Evolutionary conservation across 352 stramenopile species (phyloP), one percentile per base, ranked within the genome.

Genomic region (Phytophthora crassamura): DNA sequence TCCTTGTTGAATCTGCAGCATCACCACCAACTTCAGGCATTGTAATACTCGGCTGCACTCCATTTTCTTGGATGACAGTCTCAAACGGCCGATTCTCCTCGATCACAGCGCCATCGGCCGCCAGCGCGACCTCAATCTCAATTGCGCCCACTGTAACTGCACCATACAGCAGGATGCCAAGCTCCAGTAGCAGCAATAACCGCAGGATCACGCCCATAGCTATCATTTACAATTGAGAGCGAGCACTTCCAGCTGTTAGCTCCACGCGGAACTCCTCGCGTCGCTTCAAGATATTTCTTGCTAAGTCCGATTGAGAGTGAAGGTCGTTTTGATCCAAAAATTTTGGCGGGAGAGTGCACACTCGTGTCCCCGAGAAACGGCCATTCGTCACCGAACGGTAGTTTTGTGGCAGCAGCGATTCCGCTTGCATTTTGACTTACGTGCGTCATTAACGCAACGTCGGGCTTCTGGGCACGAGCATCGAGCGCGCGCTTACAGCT

Each of bases 301-400:
- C 48, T 57, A 63, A 68, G 43, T 68, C 43, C 52, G 52, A 22
- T 6, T 30, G 5, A 5, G 60, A 64, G 32, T 64, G 60, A 40
- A 58, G 60, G 42, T 68, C 42, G 18, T 3, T 40, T 53, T 22
- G 16, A 49, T 14, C 34, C 34, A 56, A 57, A 57, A 46, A 11
- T 54, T 54, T 64, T 65, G 62, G 55, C 40, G 56, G 63, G 57
- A 69, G 46, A 71, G 59, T 67, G 41, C 46, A 55, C 43, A 50
- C 16, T 5, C 16, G 3, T 30, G 25, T 25, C 22, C 22, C 22
- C 22, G 22, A 25, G 3, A 25, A 25, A 25, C 22, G 22, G 1
- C 22, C 22, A 25, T 25, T 25, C 22, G 49, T 28, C 58, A 66
- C 47, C 2, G 49, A 59, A 18, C 42, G 14, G 6, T 28, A n/a